A percentile compares a stretch with the other conserved stretches of the same genome.
phyloP scores from a whole-genome alignment of 805 yeast genomes.

The Saccharomycopsis malanga region DNA sequence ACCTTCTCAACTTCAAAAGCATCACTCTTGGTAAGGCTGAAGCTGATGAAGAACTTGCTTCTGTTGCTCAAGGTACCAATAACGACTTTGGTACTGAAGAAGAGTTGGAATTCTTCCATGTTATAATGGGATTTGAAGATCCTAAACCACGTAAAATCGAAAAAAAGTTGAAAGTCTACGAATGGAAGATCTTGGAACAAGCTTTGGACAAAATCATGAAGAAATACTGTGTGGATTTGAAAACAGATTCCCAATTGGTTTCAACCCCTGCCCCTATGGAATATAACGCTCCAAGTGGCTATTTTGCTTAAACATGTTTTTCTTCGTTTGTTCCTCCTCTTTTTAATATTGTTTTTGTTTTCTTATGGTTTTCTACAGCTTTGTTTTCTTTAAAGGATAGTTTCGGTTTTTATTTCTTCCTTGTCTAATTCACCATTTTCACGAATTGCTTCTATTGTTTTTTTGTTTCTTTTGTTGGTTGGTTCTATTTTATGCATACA shows the following conservation, averaged over 20 bases:
- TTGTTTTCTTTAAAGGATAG: too few relatives aligned
- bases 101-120: constrained; percentile 22
- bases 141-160: constrained; percentile 44
- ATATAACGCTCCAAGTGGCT: too few relatives aligned
- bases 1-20: constrained; percentile 52
- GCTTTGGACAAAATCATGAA: constrained; percentile 37
- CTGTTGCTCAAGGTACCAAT: not conserved
- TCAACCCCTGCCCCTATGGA: too few relatives aligned
- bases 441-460: too few relatives aligned
- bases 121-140: constrained; percentile 38
- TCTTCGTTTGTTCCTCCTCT: too few relatives aligned
- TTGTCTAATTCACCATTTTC: not conserved
- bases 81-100: constrained; percentile 22
- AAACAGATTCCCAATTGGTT: too few relatives aligned
- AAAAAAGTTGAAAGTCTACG: constrained; percentile 40
- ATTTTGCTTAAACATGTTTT: too few relatives aligned
- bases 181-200: constrained; percentile 33
- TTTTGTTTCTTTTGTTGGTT: too few relatives aligned
- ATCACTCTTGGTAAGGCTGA: constrained; percentile 42
- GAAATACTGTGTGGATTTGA: constrained; percentile 31
- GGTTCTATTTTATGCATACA: too few relatives aligned
- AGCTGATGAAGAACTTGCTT: not conserved
- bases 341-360: too few relatives aligned
- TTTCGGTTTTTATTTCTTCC: not conserved
- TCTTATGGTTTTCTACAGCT: not conserved